A percentile compares a stretch with the other conserved stretches of the same genome.
phyloP scores from a whole-genome alignment of 169 alveolate species.

The Plasmodium yoelii region DNA sequence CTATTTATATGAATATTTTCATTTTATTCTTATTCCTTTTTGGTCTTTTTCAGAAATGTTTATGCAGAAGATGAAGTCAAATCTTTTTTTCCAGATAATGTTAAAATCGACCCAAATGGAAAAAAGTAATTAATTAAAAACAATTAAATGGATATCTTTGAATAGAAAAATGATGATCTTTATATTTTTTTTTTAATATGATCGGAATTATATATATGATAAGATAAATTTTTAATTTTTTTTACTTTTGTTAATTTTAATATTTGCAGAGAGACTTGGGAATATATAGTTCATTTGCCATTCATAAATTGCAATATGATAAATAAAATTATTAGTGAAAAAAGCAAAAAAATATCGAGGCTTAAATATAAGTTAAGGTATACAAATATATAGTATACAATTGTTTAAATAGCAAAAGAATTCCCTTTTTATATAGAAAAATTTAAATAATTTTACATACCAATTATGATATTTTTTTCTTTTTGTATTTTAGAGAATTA shows the following conservation, averaged over 20 bases:
- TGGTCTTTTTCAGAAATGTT: slow-evolving; percentile 23
- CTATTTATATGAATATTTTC: too few species aligned
- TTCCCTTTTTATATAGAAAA: too few species aligned
- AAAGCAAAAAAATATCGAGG: slow-evolving; percentile 55
- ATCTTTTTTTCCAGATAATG: slow-evolving; percentile 72
- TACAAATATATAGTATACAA: background rate
- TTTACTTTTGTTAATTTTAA: background rate
- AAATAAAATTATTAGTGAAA: slow-evolving; percentile 46
- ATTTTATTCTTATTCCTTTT: background rate
- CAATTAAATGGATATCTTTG: background rate
- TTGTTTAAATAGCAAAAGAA: background rate
- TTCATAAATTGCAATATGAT: slow-evolving; percentile 73
- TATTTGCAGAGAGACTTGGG: slow-evolving; percentile 68
- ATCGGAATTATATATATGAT: background rate
- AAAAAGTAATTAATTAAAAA: slow-evolving; percentile 28
- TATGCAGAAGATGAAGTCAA: slow-evolving; percentile 74
- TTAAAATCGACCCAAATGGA: slow-evolving; percentile 74
- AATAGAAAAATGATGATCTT: background rate
- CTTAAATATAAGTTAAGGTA: slow-evolving; percentile 71
- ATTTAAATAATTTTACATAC: too few species aligned
- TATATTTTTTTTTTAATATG: background rate
- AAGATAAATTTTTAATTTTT: background rate
- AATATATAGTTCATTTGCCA: slow-evolving; percentile 73
- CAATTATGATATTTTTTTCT: background rate
- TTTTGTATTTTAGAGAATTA: slow-evolving; percentile 32